Evolutionary conservation across 257 asterid species (phyloP), one percentile per base, ranked within the genome.

Genomic region (Fraxinus cuspidata): DNA sequence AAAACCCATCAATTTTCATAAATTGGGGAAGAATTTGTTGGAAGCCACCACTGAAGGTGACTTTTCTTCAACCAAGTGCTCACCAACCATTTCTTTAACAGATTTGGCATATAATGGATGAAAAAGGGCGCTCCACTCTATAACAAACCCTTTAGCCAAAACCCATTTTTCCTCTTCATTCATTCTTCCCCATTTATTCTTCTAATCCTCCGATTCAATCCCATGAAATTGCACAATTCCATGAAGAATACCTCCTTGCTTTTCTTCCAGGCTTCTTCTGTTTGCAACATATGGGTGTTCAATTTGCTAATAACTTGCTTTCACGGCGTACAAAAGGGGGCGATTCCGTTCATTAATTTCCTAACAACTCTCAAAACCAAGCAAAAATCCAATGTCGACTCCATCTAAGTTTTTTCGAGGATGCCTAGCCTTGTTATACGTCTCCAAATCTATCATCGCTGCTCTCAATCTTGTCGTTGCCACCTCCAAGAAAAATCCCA

Each of bases 61-160:
- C 37, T 58, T n/a, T n/a, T 78, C 79, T 25, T 78, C 82, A 3
- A 75, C 81, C 78, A 89, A 83, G 72, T 82, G 78, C 40, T 92
- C 92, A 44, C 91, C 93, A 34, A 94, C 88, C 86, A 94, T 81
- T 56, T 88, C 89, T 75, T 81, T 83, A 29, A 89, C 94, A 58
- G 96, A 92, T 78, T 67, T 85, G 8, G 90, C 89, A 32, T 97
- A 90, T 40, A 94, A 81, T 0, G 96, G 98, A 77, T 92, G 98
- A 77, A 86, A 94, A 82, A 77, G 82, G 32, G 82, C 85, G 77
- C 91, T 81, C 98, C 96, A 94, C 56, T 78, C 89, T 0, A 90
- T 80, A 38, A 92, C 92, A 78, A 94, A 94, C 74, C 79, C 92
- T 73, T 81, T 82, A 11, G 79, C 81, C 90, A 89, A 35, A 44